These are phyloP conservation scores for Dryadomyces quercus-mongolicae DNA, from an alignment of 2,329 filamentous ascomycete species.

Conservation along the genomic window DNA sequence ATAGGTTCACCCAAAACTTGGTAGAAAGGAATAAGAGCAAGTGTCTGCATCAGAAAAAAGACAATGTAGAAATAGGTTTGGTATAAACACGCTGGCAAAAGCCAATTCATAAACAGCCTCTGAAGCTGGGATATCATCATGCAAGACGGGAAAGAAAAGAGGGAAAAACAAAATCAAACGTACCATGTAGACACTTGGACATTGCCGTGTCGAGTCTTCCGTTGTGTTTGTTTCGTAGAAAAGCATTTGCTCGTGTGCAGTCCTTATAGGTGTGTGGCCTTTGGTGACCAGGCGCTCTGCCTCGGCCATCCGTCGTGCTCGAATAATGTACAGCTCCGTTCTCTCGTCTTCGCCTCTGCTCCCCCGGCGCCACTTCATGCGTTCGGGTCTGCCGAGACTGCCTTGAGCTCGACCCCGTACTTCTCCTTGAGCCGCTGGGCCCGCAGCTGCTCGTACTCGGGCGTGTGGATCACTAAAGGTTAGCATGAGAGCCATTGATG, in stretches of 20 bases:
- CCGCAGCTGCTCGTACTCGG: slow-evolving; percentile 77
- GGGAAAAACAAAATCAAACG: neutral
- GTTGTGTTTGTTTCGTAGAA: neutral
- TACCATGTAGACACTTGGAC: slow-evolving; percentile 1
- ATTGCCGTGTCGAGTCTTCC: neutral
- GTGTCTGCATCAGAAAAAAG: slow-evolving; percentile 3
- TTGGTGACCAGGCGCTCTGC: neutral
- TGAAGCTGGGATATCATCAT: slow-evolving; percentile 11
- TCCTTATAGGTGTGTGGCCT: neutral
- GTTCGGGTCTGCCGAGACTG: slow-evolving; percentile 39
- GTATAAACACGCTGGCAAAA: slow-evolving; percentile 9
- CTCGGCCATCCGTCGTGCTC: neutral
- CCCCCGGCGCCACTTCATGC: neutral
- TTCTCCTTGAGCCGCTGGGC: slow-evolving; percentile 70
- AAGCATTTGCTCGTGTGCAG: too few species aligned
- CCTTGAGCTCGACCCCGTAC: slow-evolving; percentile 76
- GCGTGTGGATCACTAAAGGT: slow-evolving; percentile 58
- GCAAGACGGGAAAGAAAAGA: neutral
- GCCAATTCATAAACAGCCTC: slow-evolving; percentile 13
- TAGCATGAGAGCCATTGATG: neutral
- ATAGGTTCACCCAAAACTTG: neutral
- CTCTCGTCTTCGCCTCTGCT: neutral
- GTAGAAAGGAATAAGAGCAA: neutral
- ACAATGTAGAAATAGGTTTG: slow-evolving; percentile 8
- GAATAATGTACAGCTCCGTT: slow-evolving; percentile 1